A percentile compares a stretch with the other conserved stretches of the same genome.
Evolutionary conservation across 129 eudicot genomes (phyloP).

Genomic region (Dittrichia graveolens): DNA sequence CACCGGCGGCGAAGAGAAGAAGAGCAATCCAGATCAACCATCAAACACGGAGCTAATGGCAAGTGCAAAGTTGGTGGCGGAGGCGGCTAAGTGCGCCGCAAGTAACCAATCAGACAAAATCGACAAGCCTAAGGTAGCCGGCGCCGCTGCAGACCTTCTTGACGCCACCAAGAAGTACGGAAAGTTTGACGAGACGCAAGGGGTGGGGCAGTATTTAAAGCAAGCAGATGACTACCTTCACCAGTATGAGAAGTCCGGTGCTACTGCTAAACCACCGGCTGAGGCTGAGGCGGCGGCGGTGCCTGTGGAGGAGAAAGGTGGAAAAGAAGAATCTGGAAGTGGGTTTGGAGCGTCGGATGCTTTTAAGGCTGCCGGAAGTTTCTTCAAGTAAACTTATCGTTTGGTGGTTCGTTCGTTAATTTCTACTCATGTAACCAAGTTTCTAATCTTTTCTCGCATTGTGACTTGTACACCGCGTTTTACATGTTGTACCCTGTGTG

Average conservation of each 20-base stretch:
- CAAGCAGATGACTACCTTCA: conserved; percentile 69
- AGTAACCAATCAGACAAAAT: conserved; percentile 44
- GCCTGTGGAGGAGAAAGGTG: conserved; percentile 12
- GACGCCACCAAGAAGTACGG: conserved; percentile 57
- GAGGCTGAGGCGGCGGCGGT: conserved; percentile 1
- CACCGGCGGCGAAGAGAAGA: conserved; percentile 28
- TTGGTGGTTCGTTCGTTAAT: background rate
- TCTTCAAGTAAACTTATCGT: conserved; percentile 36
- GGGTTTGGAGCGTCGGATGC: conserved; percentile 53
- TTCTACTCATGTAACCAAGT: background rate
- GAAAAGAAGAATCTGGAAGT: conserved; percentile 39
- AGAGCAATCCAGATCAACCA: conserved; percentile 10
- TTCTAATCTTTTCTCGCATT: background rate
- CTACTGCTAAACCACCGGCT: conserved; percentile 23
- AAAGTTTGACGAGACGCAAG: conserved; percentile 54
- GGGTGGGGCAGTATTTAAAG: conserved; percentile 59
- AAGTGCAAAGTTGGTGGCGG: conserved; percentile 61
- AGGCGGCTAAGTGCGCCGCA: conserved; percentile 50
- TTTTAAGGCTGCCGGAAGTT: conserved; percentile 60
- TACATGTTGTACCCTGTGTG: conserved; percentile 20
- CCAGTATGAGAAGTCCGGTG: conserved; percentile 45
- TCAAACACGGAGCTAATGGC: conserved; percentile 40
- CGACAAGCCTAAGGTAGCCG: conserved; percentile 61
- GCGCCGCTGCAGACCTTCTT: conserved; percentile 62
- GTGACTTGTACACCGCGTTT: conserved; percentile 25